phyloP scores from a whole-genome alignment of 192 early-diverging fungal species.

The Linnemannia hyalina region DNA sequence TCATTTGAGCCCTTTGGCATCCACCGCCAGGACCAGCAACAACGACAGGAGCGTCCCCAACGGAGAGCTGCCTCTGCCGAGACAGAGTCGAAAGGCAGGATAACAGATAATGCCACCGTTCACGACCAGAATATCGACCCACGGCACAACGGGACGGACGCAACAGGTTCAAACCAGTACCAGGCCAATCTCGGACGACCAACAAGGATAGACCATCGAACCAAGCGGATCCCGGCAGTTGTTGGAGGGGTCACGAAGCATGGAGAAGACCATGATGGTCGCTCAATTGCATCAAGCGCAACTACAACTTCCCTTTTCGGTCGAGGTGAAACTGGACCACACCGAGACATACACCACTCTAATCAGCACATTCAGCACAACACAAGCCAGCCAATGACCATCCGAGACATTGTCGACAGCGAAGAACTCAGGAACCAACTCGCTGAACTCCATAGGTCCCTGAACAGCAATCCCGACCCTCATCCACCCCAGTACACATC shows the following conservation, averaged over 20 bases:
- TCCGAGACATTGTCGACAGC: constrained; percentile 40
- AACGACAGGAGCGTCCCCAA: not conserved
- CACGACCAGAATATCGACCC: not conserved
- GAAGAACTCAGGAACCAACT: constrained; percentile 39
- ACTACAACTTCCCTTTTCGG: not conserved
- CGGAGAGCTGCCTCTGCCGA: not conserved
- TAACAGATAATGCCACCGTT: not conserved
- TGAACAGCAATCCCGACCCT: constrained; percentile 17
- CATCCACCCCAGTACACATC: not conserved
- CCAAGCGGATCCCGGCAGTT: not conserved
- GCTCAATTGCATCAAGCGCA: not conserved
- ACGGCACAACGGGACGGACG: not conserved
- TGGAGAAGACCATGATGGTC: not conserved
- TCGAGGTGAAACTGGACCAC: not conserved
- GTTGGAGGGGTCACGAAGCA: not conserved
- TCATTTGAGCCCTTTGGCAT: not conserved
- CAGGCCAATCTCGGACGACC: not conserved
- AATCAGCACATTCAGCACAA: not conserved
- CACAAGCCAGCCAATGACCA: constrained; percentile 14
- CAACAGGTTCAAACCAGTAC: not conserved
- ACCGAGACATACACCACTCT: not conserved
- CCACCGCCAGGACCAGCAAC: not conserved
- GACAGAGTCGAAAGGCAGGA: not conserved
- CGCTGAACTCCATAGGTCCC: constrained; percentile 30
- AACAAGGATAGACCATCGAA: not conserved